phyloP scores from a whole-genome alignment of 129 eudicot genomes.

The Flaveria bidentis region DNA sequence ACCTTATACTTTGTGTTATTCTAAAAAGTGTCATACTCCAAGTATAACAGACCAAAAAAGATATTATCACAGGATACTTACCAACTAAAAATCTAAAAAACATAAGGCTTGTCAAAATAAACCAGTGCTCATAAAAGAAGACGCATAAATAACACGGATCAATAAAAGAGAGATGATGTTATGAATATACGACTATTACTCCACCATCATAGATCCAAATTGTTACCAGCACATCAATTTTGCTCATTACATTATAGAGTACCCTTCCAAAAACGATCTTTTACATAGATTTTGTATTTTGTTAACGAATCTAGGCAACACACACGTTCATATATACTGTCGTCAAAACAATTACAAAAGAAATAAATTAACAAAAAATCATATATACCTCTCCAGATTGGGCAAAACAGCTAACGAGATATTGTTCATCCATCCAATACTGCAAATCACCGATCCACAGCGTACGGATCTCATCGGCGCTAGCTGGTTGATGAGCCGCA shows the following conservation, averaged over 20 bases:
- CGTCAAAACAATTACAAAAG: no score
- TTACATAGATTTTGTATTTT: constrained; percentile 57
- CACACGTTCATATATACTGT: background rate
- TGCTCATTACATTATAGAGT: constrained; percentile 53
- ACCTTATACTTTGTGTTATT: background rate
- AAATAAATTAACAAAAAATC: background rate
- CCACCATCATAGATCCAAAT: background rate
- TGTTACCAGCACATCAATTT: constrained; percentile 28
- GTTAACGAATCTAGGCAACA: background rate
- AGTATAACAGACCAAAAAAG: background rate
- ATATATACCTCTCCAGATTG: constrained; percentile 72
- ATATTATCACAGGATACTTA: background rate
- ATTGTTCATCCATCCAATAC: constrained; percentile 93
- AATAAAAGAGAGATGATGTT: no score
- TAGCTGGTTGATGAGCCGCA: constrained; percentile 51
- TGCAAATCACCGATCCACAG: constrained; percentile 99
- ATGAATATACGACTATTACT: no score
- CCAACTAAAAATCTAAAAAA: background rate
- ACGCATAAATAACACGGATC: background rate
- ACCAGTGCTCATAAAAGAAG: background rate
- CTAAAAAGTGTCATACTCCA: background rate
- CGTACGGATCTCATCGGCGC: constrained; percentile 71
- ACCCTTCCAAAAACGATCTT: constrained; percentile 48
- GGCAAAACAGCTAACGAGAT: constrained; percentile 57
- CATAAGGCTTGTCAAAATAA: background rate